Evolutionary conservation across 2,329 filamentous ascomycete species (phyloP), one percentile per base, ranked within the genome.

Genomic region (Thielaviopsis musarum): DNA sequence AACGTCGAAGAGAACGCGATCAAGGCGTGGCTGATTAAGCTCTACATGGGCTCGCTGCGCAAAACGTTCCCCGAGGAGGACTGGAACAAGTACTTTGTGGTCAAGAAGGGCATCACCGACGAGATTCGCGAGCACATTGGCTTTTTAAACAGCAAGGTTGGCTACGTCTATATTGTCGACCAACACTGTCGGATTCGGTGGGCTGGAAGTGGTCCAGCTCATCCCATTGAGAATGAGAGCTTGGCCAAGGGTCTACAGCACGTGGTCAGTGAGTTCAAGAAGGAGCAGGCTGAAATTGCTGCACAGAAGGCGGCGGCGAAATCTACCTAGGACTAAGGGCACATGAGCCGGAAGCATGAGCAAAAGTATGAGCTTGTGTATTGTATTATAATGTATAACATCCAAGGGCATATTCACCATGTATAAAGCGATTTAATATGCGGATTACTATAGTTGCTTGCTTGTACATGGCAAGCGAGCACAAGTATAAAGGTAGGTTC

Each of bases 91-190:
- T 85, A 86, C 69, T 83, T 86, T 64, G 66, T 85, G 34, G 77
- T 86, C 21, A 73, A 73, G 57, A 75, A 72, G 62, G 81, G 80
- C 48, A 68, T 85, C 57, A 77, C 79, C 0, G 78, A 83, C 58
- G 75, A 82, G 59, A 80, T 85, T 59, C 75, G 78, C 57, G 82
- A 85, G 69, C 75, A 73, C 48, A 81, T 86, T 62, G 83, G 83
- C 12, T 65, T 95, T 68, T 74, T 95, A 68, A 98, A 98, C 72
- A 83, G 82, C 65, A 94, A 91, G 71, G 91, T 96, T 38, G 91
- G 91, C 45, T 97, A 96, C 72, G 85, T 91, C 4, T 98, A 95
- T 71, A 77, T 98, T 54, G 77, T 98, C 61, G 93, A 98, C 69
- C 77, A 83, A 63, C 77, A 91, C 64, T 95, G 90, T 70, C 87